Evolutionary conservation across 2,329 filamentous ascomycete species (phyloP), one percentile per base, ranked within the genome.

Genomic region (Aspergillus sp.): DNA sequence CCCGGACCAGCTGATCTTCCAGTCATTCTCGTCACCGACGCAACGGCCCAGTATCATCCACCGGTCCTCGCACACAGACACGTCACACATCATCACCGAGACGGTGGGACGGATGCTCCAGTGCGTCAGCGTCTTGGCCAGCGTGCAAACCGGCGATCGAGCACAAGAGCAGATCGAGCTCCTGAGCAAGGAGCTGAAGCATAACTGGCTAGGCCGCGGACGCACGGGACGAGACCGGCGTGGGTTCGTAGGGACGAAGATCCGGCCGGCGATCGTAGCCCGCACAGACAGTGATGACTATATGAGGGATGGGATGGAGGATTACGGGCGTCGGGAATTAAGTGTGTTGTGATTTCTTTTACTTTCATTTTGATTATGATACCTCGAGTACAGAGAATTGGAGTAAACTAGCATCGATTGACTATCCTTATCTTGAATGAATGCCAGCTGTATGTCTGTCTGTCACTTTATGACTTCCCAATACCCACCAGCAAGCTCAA

Each of bases 51-150:
- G 71, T 2, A 68, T 77, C 38, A 72, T 74, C 48, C 69, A 74
- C 61, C 73, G 70, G 36, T 65, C 62, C 7, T 57, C 70, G 32
- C 66, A 67, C 41, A 67, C 73, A 7, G 80, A 81, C 60, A 77
- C 75, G 70, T 89, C 87, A 58, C 78, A 70, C 85, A 91, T 72
- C 87, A 95, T 98, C 57, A 96, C 95, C 0, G 93, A 98, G 68
- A 96, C 94, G 67, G 93, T 97, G 0, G 95, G 92, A 0, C 84
- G 94, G 54, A 96, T 99, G 91, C 81, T 99, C 64, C 95, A 99
- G 79, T 99, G 95, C 75, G 89, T 98, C 76, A 94, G 90, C 73
- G 92, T 99, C 7, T 82, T 99, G 21, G 90, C 91, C 3, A 88
- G 88, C 63, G 85, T 96, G 11, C 89, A 86, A 70, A 86, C 83